Conservation (phyloP, 116 monocot species). For the Posidonia oceanica region DNA sequence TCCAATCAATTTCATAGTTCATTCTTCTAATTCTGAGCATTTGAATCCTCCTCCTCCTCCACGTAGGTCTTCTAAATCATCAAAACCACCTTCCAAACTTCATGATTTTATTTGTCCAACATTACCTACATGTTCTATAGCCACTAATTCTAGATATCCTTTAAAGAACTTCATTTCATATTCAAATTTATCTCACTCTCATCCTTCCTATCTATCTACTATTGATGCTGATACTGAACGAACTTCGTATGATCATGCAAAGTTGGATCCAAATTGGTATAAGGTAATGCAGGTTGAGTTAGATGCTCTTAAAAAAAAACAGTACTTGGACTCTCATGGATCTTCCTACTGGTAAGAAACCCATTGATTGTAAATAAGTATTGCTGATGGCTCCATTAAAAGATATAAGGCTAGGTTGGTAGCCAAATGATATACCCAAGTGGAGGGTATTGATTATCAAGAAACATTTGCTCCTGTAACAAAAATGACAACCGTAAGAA, state of each 20-base stretch:
- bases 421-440: not conserved
- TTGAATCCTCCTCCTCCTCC: too few species aligned
- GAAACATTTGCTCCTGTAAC: too few species aligned
- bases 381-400: not conserved
- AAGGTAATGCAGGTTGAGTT: not conserved
- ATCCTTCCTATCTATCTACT: not conserved
- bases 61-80: too few species aligned
- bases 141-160: not conserved
- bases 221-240: not conserved
- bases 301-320: not conserved
- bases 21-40: too few species aligned
- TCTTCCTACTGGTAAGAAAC: not conserved
- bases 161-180: not conserved
- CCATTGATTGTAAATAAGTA: not conserved
- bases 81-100: too few species aligned
- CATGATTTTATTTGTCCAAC: not conserved
- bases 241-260: not conserved
- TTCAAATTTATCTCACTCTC: not conserved
- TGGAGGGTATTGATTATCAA: not conserved
- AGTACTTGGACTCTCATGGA: not conserved
- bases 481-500: not conserved
- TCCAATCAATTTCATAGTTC: too few species aligned
- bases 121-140: not conserved
- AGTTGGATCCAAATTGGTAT: not conserved
- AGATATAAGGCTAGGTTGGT: not conserved